phyloP scores from a whole-genome alignment of 1,139 yeast species.

The Diutina pseudorugosa region DNA sequence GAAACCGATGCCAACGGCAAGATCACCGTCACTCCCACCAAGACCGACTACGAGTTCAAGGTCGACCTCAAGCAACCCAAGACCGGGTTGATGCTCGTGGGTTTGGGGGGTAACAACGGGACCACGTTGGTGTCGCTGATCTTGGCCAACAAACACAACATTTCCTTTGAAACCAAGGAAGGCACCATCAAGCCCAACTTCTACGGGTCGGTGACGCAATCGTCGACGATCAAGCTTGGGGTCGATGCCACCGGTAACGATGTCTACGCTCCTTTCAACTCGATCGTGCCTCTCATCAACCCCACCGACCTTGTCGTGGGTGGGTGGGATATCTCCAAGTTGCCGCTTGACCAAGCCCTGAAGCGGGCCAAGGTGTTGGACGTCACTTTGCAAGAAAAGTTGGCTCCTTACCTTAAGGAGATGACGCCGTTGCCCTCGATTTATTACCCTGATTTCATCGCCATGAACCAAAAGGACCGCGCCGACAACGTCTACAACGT shows the following conservation, averaged over 20 bases:
- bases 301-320: constrained; percentile 87
- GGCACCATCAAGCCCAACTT: constrained; percentile 77
- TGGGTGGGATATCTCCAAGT: constrained; percentile 88
- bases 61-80: constrained; percentile 75
- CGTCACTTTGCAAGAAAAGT: constrained; percentile 68
- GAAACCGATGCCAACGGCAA: constrained; percentile 38
- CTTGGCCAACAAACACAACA: constrained; percentile 72
- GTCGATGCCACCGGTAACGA: constrained; percentile 74
- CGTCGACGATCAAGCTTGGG: constrained; percentile 85
- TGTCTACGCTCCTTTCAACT: constrained; percentile 86
- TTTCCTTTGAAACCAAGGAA: constrained; percentile 72
- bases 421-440: constrained; percentile 71
- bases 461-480: constrained; percentile 85
- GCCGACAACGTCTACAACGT: constrained; percentile 78
- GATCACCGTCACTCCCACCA: constrained; percentile 59
- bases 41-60: constrained; percentile 72
- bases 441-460: constrained; percentile 94
- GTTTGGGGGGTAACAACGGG: constrained; percentile 96
- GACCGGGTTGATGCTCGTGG: constrained; percentile 83
- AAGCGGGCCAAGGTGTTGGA: constrained; percentile 82
- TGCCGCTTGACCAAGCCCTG: constrained; percentile 67
- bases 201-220: constrained; percentile 93
- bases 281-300: constrained; percentile 74
- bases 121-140: constrained; percentile 79
- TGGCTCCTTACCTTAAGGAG: constrained; percentile 51